Conservation (phyloP, 768 basidiomycete species). For the Dictyophora rubrovolvata region DNA sequence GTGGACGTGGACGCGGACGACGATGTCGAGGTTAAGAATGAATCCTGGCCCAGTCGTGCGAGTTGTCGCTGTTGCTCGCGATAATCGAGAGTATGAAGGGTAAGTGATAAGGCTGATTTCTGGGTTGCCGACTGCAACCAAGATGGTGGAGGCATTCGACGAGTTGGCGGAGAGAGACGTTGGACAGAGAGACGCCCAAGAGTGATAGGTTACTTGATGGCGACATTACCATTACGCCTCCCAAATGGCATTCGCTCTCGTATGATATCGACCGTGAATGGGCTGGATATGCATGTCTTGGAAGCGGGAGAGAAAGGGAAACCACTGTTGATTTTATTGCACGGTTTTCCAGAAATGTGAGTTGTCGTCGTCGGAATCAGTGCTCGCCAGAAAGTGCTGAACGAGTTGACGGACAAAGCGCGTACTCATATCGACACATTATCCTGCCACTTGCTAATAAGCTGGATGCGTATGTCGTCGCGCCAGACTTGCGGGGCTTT, state of each 20-base stretch:
- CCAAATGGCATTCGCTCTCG: slow-evolving; percentile 29
- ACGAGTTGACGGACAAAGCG: slow-evolving; percentile 9
- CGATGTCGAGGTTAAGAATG: slow-evolving; percentile 14
- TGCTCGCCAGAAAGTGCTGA: not conserved
- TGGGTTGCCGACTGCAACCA: slow-evolving; percentile 3
- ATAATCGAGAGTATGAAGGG: not conserved
- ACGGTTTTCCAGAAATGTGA: slow-evolving; percentile 54
- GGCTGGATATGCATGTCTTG: slow-evolving; percentile 42
- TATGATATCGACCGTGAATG: slow-evolving; percentile 29
- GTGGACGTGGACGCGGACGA: slow-evolving; percentile 13
- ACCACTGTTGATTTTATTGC: slow-evolving; percentile 47
- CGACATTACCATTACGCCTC: not conserved
- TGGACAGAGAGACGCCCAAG: not conserved
- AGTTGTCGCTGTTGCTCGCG: slow-evolving; percentile 2
- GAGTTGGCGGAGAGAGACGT: not conserved
- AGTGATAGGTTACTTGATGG: not conserved
- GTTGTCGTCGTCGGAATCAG: not conserved
- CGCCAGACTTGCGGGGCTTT: slow-evolving; percentile 50
- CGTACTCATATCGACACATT: slow-evolving; percentile 56
- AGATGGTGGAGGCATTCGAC: slow-evolving; percentile 1
- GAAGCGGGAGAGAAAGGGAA: slow-evolving; percentile 26
- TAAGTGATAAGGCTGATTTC: not conserved
- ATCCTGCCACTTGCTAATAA: slow-evolving; percentile 35
- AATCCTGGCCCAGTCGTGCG: not conserved
- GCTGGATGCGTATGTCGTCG: slow-evolving; percentile 50